phyloP scores from a whole-genome alignment of 345 rosid species.

The Iberis pinnata region DNA sequence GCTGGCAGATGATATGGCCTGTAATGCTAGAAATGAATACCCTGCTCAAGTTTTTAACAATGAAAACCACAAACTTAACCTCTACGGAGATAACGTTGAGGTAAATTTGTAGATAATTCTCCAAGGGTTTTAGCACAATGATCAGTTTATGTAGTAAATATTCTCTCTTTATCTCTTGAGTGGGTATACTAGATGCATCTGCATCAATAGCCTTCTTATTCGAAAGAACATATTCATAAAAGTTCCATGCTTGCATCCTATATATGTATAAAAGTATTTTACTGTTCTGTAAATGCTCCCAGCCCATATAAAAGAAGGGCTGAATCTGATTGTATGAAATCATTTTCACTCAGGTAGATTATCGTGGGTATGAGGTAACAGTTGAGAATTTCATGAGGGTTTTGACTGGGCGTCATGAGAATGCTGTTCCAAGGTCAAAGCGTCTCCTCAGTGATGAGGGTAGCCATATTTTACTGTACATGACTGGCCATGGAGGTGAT shows the following conservation, averaged over 20 bases:
- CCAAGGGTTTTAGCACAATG: neutral
- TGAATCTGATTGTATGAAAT: slow-evolving; percentile 25
- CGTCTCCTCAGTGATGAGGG: slow-evolving; percentile 98
- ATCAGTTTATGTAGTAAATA: neutral
- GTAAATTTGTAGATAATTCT: slow-evolving; percentile 33
- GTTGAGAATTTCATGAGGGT: slow-evolving; percentile 87
- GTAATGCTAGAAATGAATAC: slow-evolving; percentile 84
- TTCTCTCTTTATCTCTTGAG: neutral
- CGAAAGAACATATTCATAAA: neutral
- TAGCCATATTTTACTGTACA: slow-evolving; percentile 91
- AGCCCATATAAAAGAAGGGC: neutral
- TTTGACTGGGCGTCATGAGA: slow-evolving; percentile 82
- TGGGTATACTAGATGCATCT: neutral
- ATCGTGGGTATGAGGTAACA: slow-evolving; percentile 96
- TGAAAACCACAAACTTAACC: slow-evolving; percentile 85
- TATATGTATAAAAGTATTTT: too few relatives aligned
- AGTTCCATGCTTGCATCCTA: too few relatives aligned
- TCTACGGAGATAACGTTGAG: slow-evolving; percentile 99
- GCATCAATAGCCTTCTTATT: neutral
- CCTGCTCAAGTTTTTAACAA: slow-evolving; percentile 99
- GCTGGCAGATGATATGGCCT: slow-evolving; percentile 99
- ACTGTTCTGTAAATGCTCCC: too few relatives aligned
- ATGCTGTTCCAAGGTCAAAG: slow-evolving; percentile 97
- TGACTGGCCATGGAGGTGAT: slow-evolving; percentile 99
- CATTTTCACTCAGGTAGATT: slow-evolving; percentile 69